Evolutionary conservation across 2,329 filamentous ascomycete genomes (phyloP).

Genomic region (Colletotrichum sidae): DNA sequence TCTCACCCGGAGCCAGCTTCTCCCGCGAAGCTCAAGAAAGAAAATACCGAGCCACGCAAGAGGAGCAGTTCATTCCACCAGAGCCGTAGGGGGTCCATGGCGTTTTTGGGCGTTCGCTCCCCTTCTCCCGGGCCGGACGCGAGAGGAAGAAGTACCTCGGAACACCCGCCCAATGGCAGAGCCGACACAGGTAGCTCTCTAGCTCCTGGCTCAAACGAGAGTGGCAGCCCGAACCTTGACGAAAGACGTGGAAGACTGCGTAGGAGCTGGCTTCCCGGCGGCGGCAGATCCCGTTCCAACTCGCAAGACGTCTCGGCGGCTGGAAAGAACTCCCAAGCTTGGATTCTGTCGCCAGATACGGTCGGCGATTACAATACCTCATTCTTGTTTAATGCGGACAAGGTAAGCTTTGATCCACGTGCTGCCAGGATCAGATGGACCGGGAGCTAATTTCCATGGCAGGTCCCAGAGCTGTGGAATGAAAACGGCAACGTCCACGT

Average conservation of each 20-base stretch:
- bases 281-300: conserved; percentile 60
- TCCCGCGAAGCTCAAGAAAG: conserved; percentile 48
- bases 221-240: conserved; percentile 55
- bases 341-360: conserved; percentile 66
- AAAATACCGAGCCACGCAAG: conserved; percentile 42
- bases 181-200: conserved; percentile 39
- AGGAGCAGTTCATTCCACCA: conserved; percentile 49
- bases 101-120: conserved; percentile 42
- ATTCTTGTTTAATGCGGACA: conserved; percentile 65
- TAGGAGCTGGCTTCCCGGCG: conserved; percentile 66
- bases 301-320: conserved; percentile 51
- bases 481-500: conserved; percentile 68
- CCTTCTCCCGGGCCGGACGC: conserved; percentile 50
- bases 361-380: conserved; percentile 67
- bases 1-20: conserved; percentile 15
- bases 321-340: conserved; percentile 52
- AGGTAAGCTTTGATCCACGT: conserved; percentile 53
- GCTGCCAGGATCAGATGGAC: conserved; percentile 31
- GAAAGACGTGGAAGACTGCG: conserved; percentile 57
- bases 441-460: conserved; percentile 25
- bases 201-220: conserved; percentile 50
- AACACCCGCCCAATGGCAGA: conserved; percentile 51
- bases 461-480: conserved; percentile 76
- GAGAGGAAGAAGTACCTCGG: conserved; percentile 61
- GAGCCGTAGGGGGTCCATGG: conserved; percentile 38